These are phyloP conservation scores for Leucosporidium creatinivorum DNA, from an alignment of 768 basidiomycete species.

Conservation along the genomic window DNA sequence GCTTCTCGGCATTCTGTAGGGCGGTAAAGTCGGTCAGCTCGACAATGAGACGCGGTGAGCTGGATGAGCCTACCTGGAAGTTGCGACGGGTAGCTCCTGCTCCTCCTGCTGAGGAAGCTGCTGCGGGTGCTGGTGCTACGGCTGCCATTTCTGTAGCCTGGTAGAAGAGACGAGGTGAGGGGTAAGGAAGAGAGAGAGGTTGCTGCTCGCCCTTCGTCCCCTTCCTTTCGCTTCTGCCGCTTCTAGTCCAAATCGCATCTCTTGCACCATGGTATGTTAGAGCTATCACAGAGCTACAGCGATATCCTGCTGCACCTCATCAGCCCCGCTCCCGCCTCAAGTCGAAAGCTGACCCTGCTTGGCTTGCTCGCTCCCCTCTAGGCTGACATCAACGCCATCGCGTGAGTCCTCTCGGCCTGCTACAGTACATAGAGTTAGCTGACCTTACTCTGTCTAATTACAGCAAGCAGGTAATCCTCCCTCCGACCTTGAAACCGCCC, in stretches of 20 bases:
- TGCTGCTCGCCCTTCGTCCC: neutral
- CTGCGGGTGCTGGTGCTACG: conserved; percentile 21
- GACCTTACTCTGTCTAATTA: too few relatives aligned
- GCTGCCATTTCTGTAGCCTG: neutral
- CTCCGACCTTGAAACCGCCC: neutral
- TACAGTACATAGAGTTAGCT: too few relatives aligned
- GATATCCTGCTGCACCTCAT: too few relatives aligned
- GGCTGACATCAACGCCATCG: conserved; percentile 67
- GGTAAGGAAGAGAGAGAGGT: neutral
- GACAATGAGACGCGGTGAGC: neutral
- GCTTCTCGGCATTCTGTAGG: conserved; percentile 65
- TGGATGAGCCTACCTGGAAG: conserved; percentile 27
- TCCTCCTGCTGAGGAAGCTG: neutral
- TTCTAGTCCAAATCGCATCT: neutral
- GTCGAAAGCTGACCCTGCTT: neutral
- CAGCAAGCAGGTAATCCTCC: conserved; percentile 46
- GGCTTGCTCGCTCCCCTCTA: conserved; percentile 1
- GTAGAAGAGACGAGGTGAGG: neutral
- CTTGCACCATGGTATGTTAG: neutral
- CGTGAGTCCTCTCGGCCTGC: conserved; percentile 36
- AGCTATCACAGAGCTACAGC: too few relatives aligned
- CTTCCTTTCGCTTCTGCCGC: neutral
- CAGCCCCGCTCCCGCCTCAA: neutral
- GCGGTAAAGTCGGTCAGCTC: too few relatives aligned
- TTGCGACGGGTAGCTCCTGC: conserved; percentile 15